Evolutionary conservation across 129 eudicot species (phyloP), one percentile per base, ranked within the genome.

Genomic region (Apium graveolens): DNA sequence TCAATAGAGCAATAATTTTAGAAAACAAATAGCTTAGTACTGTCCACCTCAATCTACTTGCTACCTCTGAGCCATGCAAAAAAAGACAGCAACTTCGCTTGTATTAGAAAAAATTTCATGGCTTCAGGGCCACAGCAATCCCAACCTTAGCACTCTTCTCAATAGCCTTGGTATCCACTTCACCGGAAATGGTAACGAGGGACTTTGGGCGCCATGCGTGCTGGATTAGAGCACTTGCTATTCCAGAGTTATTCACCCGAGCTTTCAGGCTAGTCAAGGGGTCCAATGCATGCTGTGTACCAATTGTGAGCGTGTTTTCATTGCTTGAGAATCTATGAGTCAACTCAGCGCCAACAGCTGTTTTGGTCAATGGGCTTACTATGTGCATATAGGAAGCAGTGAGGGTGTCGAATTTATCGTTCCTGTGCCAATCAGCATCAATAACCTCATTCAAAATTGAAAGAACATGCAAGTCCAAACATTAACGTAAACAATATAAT

Each of bases 121-220:
- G 51, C 51, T 68, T 68, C 65, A 78, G 63, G 24, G 81, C 81
- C 81, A 78, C 16, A 45, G 81, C 81, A 60, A 78, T 57, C 32
- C 76, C 81, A 68, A 78, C 73, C 81, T 78, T 78, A 1, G 81
- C 81, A 46, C 81, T 78, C 71, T 78, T 78, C 66, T 78, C 81
- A 42, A 78, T 68, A 16, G 76, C 76, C 81, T 27, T 65, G 44
- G 75, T 68, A 72, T 78, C 81, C 27, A 78, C 81, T 34, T 42
- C 81, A 5, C 81, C 81, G 0, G 81, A 78, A 63, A 78, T 32
- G 7, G 81, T 78, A 55, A 45, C 20, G 20, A 68, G 65, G 41
- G 46, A 65, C 10, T 78, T 44, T 18, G 81, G 81, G 34, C 76
- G 76, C 81, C 75, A 78, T 4, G 49, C 76, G 8, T 78, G 81